Evolutionary conservation across 495 filamentous ascomycete genomes (phyloP).

Genomic region (Poronia punctata): DNA sequence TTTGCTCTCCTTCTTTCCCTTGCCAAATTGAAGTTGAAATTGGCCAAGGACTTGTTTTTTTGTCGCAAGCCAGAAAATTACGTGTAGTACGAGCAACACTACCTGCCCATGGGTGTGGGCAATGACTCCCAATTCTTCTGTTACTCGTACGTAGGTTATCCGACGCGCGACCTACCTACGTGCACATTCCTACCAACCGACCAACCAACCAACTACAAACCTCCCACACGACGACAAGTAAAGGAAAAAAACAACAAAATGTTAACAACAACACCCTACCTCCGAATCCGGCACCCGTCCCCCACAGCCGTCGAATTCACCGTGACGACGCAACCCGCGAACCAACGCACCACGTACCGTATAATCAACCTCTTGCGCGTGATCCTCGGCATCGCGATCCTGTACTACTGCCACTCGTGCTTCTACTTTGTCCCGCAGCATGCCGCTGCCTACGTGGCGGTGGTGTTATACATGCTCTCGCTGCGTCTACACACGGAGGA

Average conservation of each 20-base stretch:
- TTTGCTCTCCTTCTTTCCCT: too few relatives aligned
- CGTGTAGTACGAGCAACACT: too few relatives aligned
- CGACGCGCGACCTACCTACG: too few relatives aligned
- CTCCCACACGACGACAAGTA: neutral
- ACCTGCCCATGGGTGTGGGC: too few relatives aligned
- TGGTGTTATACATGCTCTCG: conserved; percentile 28
- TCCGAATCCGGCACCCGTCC: conserved; percentile 66
- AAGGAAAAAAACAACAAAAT: conserved; percentile 22
- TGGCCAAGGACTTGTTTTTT: too few relatives aligned
- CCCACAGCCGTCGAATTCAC: conserved; percentile 83
- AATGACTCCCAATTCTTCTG: too few relatives aligned
- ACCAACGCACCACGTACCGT: conserved; percentile 47
- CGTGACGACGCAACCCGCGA: conserved; percentile 63
- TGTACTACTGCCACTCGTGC: conserved; percentile 31
- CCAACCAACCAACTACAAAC: neutral
- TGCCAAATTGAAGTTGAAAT: too few relatives aligned
- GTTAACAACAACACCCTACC: conserved; percentile 46
- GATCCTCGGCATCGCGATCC: conserved; percentile 21
- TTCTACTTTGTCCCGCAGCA: too few relatives aligned
- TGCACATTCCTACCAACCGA: neutral
- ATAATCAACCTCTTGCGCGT: conserved; percentile 44
- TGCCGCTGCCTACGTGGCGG: too few relatives aligned
- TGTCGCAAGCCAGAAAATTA: too few relatives aligned
- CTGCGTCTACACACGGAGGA: conserved; percentile 57
- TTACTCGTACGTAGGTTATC: too few relatives aligned